A percentile compares a stretch with the other conserved stretches of the same genome.
These are phyloP conservation scores for Microbotryum scabiosae DNA, from an alignment of 1,284 basidiomycete species.

Conservation along the genomic window DNA sequence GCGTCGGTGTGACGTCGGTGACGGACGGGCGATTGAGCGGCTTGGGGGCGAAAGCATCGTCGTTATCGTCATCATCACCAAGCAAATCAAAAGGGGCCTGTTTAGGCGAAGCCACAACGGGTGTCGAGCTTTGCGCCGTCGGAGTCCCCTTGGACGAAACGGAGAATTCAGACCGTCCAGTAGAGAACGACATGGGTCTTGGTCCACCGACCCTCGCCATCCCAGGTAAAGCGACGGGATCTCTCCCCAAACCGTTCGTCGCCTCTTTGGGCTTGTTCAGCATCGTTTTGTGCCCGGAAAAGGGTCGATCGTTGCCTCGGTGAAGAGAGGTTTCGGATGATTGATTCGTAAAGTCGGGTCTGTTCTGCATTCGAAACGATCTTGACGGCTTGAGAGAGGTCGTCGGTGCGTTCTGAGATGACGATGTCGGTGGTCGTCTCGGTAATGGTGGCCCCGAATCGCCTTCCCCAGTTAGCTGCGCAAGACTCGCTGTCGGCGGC, in stretches of 20 bases:
- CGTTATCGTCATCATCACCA: conserved; percentile 22
- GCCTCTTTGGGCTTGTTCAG: no score
- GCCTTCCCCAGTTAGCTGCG: not conserved
- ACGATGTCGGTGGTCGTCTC: not conserved
- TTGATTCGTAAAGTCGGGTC: conserved; percentile 29
- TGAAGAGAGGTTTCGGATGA: conserved; percentile 31
- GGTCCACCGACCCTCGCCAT: no score
- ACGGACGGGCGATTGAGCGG: not conserved
- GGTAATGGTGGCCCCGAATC: not conserved
- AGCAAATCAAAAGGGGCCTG: conserved; percentile 20
- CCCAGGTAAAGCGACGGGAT: no score
- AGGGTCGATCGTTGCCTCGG: conserved; percentile 27
- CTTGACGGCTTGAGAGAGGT: not conserved
- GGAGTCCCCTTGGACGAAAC: no score
- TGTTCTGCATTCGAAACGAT: not conserved
- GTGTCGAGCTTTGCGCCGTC: no score
- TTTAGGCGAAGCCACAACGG: not conserved
- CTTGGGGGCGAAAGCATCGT: conserved; percentile 5
- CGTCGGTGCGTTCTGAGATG: no score
- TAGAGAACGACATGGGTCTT: no score
- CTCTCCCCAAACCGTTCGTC: no score
- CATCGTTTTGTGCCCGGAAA: not conserved
- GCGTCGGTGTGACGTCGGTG: not conserved
- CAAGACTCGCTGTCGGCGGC: not conserved
- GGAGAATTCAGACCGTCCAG: no score